Base-by-base conservation (phyloP, 2,329 filamentous ascomycete species). In the Penicillium sp. region DNA sequence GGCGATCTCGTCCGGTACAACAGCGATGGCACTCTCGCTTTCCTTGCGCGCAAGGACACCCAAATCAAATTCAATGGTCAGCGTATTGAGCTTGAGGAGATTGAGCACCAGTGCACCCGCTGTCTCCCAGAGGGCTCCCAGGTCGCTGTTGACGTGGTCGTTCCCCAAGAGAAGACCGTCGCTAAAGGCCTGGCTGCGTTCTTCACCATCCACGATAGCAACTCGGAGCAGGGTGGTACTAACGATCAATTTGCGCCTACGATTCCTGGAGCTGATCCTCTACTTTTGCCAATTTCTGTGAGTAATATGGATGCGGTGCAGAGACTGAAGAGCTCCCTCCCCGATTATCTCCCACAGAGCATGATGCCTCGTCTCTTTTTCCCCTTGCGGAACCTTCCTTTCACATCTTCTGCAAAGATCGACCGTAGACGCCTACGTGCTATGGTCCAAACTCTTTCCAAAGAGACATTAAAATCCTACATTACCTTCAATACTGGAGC, bases 281-380 rank as follows among this genome's bases (percentile, higher is more conserved):
- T 71, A 9, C 61, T 74, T 0, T 33, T 74, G 22, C 61, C 67
- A 3, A 70, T 72, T 44, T 61, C 63, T 6, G 58, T 65, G 4
- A 58, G 59, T 0, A 66, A 66, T 29, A 60, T 65, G 49, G 65
- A 61, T 48, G 56, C 61, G 5, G 58, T 72, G 10, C 63, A 67
- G 31, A 65, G 57, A 7, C 55, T 74, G 14, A 68, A 71, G 31
- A 48, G 51, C 13, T 71, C 66, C 10, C 47, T 74, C 2, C 62
- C 60, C 1, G 60, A 66, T 7, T 53, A 64, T 13, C 51, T 79
- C 2, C 76, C 78, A 0, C 65, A 71, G n/a, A 75, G 76, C 60
- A 78, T 80, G 69, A 74, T 79, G 39, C 78, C 78, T 5, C 71
- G 74, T 3, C 66, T 76, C 10, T 79, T 77, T 60, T 73, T 80